phyloP scores from a whole-genome alignment of 2,329 filamentous ascomycete genomes.

The Cercospora sp. region DNA sequence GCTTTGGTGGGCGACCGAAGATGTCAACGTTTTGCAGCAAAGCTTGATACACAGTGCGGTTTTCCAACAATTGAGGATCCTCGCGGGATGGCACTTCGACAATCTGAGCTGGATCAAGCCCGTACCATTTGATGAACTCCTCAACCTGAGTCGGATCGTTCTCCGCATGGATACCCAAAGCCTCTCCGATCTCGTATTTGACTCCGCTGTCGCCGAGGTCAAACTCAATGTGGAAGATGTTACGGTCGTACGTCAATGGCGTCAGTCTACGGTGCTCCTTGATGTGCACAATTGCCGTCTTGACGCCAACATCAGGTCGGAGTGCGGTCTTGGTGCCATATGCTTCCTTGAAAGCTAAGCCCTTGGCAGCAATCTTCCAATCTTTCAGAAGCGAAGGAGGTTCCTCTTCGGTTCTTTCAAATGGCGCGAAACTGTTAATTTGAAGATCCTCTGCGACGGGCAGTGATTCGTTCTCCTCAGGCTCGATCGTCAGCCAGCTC shows the following conservation, averaged over 20 bases:
- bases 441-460: slow-evolving; percentile 65
- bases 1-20: slow-evolving; percentile 93
- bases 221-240: slow-evolving; percentile 99
- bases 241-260: slow-evolving; percentile 84
- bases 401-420: slow-evolving; percentile 74
- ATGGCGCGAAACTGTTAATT: slow-evolving; percentile 78
- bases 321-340: slow-evolving; percentile 73
- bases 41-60: slow-evolving; percentile 89
- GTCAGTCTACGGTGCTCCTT: slow-evolving; percentile 95
- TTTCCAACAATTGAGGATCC: slow-evolving; percentile 70
- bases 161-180: slow-evolving; percentile 92
- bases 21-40: slow-evolving; percentile 93
- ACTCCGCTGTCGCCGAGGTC: slow-evolving; percentile 88
- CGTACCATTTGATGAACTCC: slow-evolving; percentile 88
- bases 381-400: slow-evolving; percentile 65
- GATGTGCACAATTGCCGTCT: slow-evolving; percentile 84
- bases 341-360: slow-evolving; percentile 89
- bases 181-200: slow-evolving; percentile 95
- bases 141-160: slow-evolving; percentile 79
- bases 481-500: slow-evolving; percentile 72
- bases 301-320: slow-evolving; percentile 80
- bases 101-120: slow-evolving; percentile 75
- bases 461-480: slow-evolving; percentile 55
- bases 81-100: slow-evolving; percentile 92
- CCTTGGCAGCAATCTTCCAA: slow-evolving; percentile 85